Base-by-base conservation (phyloP, 352 stramenopile genomes). In the Elongisporangium anandrum region DNA sequence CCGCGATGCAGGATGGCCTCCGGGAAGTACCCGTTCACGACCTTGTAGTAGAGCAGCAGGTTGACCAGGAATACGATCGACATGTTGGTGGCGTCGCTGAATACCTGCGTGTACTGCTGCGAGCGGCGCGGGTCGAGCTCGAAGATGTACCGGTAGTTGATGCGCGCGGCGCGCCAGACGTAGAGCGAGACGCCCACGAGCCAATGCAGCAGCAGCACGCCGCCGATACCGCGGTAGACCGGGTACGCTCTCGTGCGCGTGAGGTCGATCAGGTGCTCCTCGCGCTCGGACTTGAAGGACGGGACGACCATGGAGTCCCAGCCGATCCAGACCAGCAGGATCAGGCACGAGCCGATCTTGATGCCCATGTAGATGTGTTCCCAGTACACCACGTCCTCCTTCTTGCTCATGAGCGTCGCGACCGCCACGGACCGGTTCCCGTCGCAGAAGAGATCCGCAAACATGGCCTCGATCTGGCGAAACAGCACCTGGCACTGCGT, bases 1-100 rank as follows among this genome's bases (percentile, higher is more conserved):
- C 94, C 94, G 52, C 88, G 76, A 51, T 90, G 81, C 13, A 91
- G 60, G 15, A 95, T 66, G 45, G 88, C 73, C 52, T 95, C 86
- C 0, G 86, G 86, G 26, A 95, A 95, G 58, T 92, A 87, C 0
- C 74, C 77, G 53, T 95, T 95, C 66, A 92, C 82, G 20, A 97
- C 91, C 79, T 99, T 98, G 88, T 98, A 99, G 70, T 99, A 99
- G 21, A 98, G 73, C 55, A 99, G 79, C 74, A 98, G 90, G 57
- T 94, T 92, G 12, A 96, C 65, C 10, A 99, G 70, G 68, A 96
- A 99, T 3, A 98, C 81, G 48, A 99, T 96, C 17, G 89, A 98
- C 72, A 98, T 97, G 71, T 98, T 97, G 29, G 96, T 97, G 13
- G 94, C 94, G 71, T 98, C 92, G 64, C 96, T 96, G 61, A 98